Evolutionary conservation across 768 basidiomycete genomes (phyloP), one percentile per base, ranked within the genome.

Genomic region (Leccinum rimulosum): DNA sequence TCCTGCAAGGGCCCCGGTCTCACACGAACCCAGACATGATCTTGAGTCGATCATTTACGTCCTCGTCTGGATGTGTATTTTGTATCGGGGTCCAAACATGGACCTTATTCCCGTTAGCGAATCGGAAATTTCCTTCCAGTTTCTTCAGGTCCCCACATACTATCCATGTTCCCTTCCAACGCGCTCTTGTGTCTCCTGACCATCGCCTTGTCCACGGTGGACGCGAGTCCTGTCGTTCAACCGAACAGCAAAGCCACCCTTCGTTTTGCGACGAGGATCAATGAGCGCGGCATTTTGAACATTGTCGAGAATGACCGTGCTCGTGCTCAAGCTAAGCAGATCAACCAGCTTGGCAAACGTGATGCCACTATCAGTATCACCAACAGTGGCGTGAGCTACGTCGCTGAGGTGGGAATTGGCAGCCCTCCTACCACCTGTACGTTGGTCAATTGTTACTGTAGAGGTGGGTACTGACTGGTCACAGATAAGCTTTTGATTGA

Each of bases 401-500:
- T 65, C 1, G 70, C 69, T 1, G 4, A 72, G 55, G 66, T 74
- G n/a, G 60, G 61, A n/a, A 22, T 74, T 9, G 72, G 72, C 17
- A 45, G 3, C 11, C 73, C 73, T 8, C 27, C 66, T 3, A 70
- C 66, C 14, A 47, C 51, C 7, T 73, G 74, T 76, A 35, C 31
- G 72, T 55, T 15, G 11, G 22, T 31, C 9, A 7, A 27, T 19
- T 19, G 15, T 5, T 3, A 25, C 4, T 27, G 11, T 10, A 9
- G 27, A 61, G n/a, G 19, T 22, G 2, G 15, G 22, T 27, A 30
- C 52, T 61, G 12, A 61, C 1, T 8, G 17, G 14, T 50, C 6
- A 8, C 36, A 75, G 74, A 72, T 45, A 51, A 61, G 10, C 68
- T 73, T 30, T 9, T 73, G 10, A 58, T 73, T 22, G 72, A 73